Evolutionary conservation across 2,329 filamentous ascomycete species (phyloP).

Genomic region (Atkinsonella texensis): DNA sequence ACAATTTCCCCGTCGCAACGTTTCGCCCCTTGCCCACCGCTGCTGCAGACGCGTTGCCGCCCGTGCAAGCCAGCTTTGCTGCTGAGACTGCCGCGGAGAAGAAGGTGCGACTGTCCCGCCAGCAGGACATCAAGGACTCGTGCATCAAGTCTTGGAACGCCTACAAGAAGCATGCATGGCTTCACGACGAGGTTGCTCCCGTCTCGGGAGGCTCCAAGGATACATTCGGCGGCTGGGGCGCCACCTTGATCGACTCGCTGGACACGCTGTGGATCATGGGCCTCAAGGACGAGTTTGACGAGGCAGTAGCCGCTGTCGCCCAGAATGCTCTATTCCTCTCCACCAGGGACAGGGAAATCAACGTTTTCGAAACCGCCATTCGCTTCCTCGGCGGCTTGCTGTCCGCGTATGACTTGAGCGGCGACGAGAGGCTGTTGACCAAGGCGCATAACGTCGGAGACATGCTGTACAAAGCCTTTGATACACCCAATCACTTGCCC

Average conservation of each 20-base stretch:
- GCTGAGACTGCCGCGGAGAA: constrained; percentile 9
- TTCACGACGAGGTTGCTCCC: constrained; percentile 38
- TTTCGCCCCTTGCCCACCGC: constrained; percentile 8
- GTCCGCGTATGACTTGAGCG: constrained; percentile 36
- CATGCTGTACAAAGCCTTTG: constrained; percentile 39
- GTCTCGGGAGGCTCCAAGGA: constrained; percentile 34
- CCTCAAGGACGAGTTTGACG: constrained; percentile 41
- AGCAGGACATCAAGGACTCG: constrained; percentile 27
- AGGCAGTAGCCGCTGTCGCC: constrained; percentile 36
- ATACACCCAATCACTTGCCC: constrained; percentile 39
- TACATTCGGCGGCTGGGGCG: constrained; percentile 42
- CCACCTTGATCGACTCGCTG: constrained; percentile 47
- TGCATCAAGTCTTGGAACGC: constrained; percentile 35
- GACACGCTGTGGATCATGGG: constrained; percentile 54
- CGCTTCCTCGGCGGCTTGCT: constrained; percentile 41
- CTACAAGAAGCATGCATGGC: constrained; percentile 41
- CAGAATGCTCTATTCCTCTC: constrained; percentile 37
- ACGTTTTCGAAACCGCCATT: constrained; percentile 42
- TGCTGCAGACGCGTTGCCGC: constrained; percentile 3
- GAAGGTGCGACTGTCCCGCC: constrained; percentile 21
- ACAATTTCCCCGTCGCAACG: constrained; percentile 9
- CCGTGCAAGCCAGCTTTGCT: constrained; percentile 7
- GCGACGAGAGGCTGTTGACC: constrained; percentile 27
- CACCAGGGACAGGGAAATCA: constrained; percentile 30
- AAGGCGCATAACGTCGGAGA: constrained; percentile 40